These are phyloP conservation scores for Amauroascus verrucosus DNA, from an alignment of 2,329 filamentous ascomycete species.

Conservation along the genomic window DNA sequence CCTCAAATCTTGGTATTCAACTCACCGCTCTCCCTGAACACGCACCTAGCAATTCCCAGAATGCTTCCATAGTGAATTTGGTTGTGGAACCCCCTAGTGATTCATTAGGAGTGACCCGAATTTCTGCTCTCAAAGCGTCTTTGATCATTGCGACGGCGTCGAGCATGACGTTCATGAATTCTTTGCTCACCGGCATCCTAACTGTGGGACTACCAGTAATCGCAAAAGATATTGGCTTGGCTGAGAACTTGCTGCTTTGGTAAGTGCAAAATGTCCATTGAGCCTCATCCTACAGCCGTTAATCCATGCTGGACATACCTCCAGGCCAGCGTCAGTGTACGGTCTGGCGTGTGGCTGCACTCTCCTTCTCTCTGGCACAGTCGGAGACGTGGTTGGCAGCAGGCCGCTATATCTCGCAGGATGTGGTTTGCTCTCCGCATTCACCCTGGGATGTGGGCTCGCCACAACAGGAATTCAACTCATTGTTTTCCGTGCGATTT, in stretches of 20 bases:
- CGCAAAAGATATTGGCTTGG: constrained; percentile 18
- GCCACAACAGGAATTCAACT: constrained; percentile 31
- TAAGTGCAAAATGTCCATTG: constrained; percentile 5
- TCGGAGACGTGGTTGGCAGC: constrained; percentile 41
- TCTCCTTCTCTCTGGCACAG: constrained; percentile 40
- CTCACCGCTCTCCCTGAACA: not conserved
- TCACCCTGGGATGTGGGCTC: constrained; percentile 36
- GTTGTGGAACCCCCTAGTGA: not conserved
- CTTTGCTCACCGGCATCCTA: constrained; percentile 19
- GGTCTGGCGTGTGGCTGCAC: constrained; percentile 35
- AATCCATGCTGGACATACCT: not conserved
- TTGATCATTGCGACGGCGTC: constrained; percentile 15
- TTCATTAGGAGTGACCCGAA: not conserved
- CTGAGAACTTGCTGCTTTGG: constrained; percentile 21
- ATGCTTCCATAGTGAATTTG: not conserved
- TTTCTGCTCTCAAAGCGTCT: constrained; percentile 9
- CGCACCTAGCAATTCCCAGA: not conserved
- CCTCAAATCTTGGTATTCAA: not conserved
- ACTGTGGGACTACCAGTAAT: constrained; percentile 20
- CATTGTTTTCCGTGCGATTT: constrained; percentile 39
- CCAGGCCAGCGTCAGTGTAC: constrained; percentile 24
- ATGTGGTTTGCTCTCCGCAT: constrained; percentile 33
- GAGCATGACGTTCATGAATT: constrained; percentile 18
- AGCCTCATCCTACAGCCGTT: not conserved
- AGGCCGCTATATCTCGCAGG: constrained; percentile 40